A percentile compares a stretch with the other conserved stretches of the same genome.
phyloP scores from a whole-genome alignment of 768 basidiomycete species.

The Lactarius psammicola region DNA sequence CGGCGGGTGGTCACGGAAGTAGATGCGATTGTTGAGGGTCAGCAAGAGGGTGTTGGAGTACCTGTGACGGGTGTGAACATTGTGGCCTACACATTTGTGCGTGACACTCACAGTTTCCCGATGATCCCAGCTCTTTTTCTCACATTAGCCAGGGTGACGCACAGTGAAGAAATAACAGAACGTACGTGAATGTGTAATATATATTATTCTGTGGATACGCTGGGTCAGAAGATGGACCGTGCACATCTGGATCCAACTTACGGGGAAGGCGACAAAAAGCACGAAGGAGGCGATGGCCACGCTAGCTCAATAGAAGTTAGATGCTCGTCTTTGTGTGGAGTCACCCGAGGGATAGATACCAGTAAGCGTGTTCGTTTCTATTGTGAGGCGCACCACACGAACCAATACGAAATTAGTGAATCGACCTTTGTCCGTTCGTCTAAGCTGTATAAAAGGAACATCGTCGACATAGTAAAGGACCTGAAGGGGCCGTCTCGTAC shows the following conservation, averaged over 20 bases:
- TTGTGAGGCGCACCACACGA: conserved; percentile 28
- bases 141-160: not conserved
- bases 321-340: not conserved
- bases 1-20: conserved; percentile 16
- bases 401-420: not conserved
- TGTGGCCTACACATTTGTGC: not conserved
- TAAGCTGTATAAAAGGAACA: not conserved
- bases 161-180: not conserved
- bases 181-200: conserved; percentile 13
- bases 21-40: conserved; percentile 28
- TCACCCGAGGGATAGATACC: conserved; percentile 2
- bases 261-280: conserved; percentile 13
- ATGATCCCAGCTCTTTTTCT: conserved; percentile 27
- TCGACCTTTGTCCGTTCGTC: not conserved
- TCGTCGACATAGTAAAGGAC: not conserved
- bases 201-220: conserved; percentile 6
- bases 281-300: conserved; percentile 11
- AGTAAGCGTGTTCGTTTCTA: conserved; percentile 31
- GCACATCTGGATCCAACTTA: not conserved
- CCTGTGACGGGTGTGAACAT: not conserved
- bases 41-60: conserved; percentile 33
- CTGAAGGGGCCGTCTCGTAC: not conserved
- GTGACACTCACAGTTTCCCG: conserved; percentile 22
- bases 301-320: conserved; percentile 10
- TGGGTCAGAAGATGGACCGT: not conserved